Evolutionary conservation across 2,329 filamentous ascomycete species (phyloP).

Genomic region (Chrysoporthe cubensis): DNA sequence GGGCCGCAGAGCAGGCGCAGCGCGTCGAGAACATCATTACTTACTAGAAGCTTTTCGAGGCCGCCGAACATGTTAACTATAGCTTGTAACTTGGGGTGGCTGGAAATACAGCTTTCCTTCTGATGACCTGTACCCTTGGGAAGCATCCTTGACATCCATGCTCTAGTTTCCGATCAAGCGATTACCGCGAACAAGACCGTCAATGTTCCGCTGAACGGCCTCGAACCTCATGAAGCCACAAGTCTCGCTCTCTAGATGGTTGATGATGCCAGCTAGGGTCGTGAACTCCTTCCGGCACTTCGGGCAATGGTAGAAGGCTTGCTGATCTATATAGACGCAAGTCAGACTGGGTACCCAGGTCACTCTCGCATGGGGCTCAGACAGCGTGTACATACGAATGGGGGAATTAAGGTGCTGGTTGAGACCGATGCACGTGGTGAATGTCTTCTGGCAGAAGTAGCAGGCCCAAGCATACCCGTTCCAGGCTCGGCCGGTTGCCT

Average conservation of each 20-base stretch:
- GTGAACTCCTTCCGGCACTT: slow-evolving; percentile 46
- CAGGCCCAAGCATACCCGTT: slow-evolving; percentile 54
- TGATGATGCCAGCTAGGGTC: slow-evolving; percentile 44
- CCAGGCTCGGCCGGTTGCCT: slow-evolving; percentile 46
- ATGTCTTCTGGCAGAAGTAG: slow-evolving; percentile 56
- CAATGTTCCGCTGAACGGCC: slow-evolving; percentile 38
- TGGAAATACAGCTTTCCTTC: too few relatives aligned
- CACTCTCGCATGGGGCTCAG: slow-evolving; percentile 26
- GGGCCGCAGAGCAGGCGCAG: too few relatives aligned
- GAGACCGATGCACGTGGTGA: slow-evolving; percentile 41
- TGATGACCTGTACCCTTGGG: neutral
- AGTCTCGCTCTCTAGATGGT: slow-evolving; percentile 49
- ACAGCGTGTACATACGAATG: slow-evolving; percentile 44
- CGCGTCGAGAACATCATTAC: too few relatives aligned
- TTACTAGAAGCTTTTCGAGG: too few relatives aligned
- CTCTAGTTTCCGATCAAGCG: neutral
- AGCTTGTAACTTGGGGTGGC: too few relatives aligned
- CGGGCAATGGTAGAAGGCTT: slow-evolving; percentile 47
- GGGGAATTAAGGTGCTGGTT: slow-evolving; percentile 60
- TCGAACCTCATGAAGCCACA: slow-evolving; percentile 46
- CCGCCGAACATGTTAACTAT: too few relatives aligned
- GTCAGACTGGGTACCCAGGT: slow-evolving; percentile 36
- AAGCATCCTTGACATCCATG: neutral
- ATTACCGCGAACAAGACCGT: slow-evolving; percentile 30
- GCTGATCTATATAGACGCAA: slow-evolving; percentile 38